These are phyloP conservation scores for Picochlorum sp. DNA, from an alignment of 139 green algal species.

Conservation along the genomic window DNA sequence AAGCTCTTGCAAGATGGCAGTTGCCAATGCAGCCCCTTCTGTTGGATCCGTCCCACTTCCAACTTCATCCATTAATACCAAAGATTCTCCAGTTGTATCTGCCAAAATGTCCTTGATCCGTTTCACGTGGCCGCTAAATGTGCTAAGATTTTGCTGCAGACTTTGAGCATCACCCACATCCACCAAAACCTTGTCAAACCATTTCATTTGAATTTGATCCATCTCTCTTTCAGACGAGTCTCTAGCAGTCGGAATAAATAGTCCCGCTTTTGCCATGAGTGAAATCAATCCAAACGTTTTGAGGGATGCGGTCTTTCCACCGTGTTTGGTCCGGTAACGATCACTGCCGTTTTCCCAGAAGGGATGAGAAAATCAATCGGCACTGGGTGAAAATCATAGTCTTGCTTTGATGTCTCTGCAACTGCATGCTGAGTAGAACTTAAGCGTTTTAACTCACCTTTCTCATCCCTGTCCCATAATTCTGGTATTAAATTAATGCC, in stretches of 20 bases:
- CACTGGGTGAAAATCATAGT: slow-evolving; percentile 10
- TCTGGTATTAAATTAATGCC: slow-evolving; percentile 16
- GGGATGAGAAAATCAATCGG: slow-evolving; percentile 47
- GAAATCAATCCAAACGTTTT: slow-evolving; percentile 61
- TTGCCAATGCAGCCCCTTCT: slow-evolving; percentile 64
- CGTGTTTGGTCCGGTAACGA: slow-evolving; percentile 77
- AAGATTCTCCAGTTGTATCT: slow-evolving; percentile 17
- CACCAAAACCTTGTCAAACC: slow-evolving; percentile 51
- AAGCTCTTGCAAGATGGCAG: slow-evolving; percentile 44
- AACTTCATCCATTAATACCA: slow-evolving; percentile 79
- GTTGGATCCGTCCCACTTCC: slow-evolving; percentile 69
- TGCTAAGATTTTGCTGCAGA: slow-evolving; percentile 66
- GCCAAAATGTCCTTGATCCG: slow-evolving; percentile 37
- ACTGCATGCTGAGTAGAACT: neutral
- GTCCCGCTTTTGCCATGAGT: slow-evolving; percentile 68
- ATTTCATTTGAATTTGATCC: slow-evolving; percentile 9
- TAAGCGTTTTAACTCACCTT: neutral
- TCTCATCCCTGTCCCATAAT: slow-evolving; percentile 1
- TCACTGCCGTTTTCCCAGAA: slow-evolving; percentile 37
- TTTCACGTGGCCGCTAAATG: slow-evolving; percentile 63
- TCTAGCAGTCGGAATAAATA: slow-evolving; percentile 51
- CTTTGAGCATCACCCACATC: slow-evolving; percentile 75
- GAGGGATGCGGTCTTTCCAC: slow-evolving; percentile 72
- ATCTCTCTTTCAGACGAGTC: neutral
- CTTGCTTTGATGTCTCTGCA: neutral